Conservation (phyloP, 2,329 filamentous ascomycete genomes). For the Aureobasidium sp. region DNA sequence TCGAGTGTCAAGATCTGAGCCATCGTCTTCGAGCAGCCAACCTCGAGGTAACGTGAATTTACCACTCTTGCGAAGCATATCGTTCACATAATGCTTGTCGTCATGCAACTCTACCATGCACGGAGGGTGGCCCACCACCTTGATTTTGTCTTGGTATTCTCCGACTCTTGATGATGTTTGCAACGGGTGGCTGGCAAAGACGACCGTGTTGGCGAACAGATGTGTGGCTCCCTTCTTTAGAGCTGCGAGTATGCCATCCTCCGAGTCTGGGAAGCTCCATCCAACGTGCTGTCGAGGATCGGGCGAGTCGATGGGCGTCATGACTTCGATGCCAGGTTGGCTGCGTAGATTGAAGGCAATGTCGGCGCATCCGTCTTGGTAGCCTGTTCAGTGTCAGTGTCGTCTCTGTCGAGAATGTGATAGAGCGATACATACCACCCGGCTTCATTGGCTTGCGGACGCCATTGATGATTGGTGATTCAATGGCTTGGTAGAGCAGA, state of each 20-base stretch:
- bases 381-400: slow-evolving; percentile 26
- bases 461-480: slow-evolving; percentile 40
- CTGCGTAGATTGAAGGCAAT: slow-evolving; percentile 35
- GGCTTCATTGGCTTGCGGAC: slow-evolving; percentile 43
- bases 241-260: slow-evolving; percentile 34
- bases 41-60: slow-evolving; percentile 32
- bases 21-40: slow-evolving; percentile 4
- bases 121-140: slow-evolving; percentile 40
- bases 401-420: not conserved
- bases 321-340: slow-evolving; percentile 23
- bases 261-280: slow-evolving; percentile 39
- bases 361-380: slow-evolving; percentile 42
- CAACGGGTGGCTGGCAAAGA: slow-evolving; percentile 41
- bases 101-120: slow-evolving; percentile 41
- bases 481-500: slow-evolving; percentile 39
- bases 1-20: not conserved
- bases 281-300: slow-evolving; percentile 20
- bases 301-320: slow-evolving; percentile 25
- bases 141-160: slow-evolving; percentile 24
- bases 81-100: slow-evolving; percentile 44
- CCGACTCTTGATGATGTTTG: slow-evolving; percentile 32
- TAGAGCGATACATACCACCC: slow-evolving; percentile 25
- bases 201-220: slow-evolving; percentile 44
- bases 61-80: slow-evolving; percentile 29
- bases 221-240: slow-evolving; percentile 32